Base-by-base conservation (phyloP, 805 yeast genomes). In the Nakazawaea ishiwadae region DNA sequence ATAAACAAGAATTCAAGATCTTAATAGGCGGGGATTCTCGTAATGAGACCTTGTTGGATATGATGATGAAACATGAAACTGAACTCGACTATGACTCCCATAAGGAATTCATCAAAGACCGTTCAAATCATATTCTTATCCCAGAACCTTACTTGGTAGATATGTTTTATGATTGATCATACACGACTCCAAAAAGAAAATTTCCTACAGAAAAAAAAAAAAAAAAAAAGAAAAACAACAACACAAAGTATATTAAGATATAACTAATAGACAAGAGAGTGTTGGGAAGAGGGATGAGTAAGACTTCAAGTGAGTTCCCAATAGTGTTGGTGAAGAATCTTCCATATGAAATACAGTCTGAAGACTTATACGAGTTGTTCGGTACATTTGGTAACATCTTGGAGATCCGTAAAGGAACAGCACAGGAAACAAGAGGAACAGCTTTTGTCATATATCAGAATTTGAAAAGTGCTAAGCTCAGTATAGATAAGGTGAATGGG, bases 401-500 rank as follows among this genome's bases (percentile, higher is more conserved):
- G 45, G 83, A 81, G 56, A 60, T 81, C 9, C 56, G 85, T 37
- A 34, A 59, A 12, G 73, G 75, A 5, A 49, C 52, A n/a, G 56
- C 58, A 4, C 52, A 48, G 8, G 65, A 64, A 12, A 61, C 69
- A 2, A 71, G 55, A 42, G 77, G 84, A 10, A 73, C 80, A 6
- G 79, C 81, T 18, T 67, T 71, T 42, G 71, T 80, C 14, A 70
- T 79, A 2, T 81, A 68, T 54, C 71, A 69, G 39, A 73, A 72
- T 34, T 44, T 70, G 15, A 57, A 58, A 20, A 67, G 68, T 45
- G 81, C 84, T 12, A 55, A 54, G n/a, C 53, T 56, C 24, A 84
- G 84, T 0, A 62, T 69, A 16, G 70, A 66, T n/a, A 79, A 74
- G 45, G 54, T 79, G 39, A 74, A 74, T 39, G 87, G 87, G 1